Evolutionary conservation across 768 basidiomycete species (phyloP).

Genomic region (Naganishia vaughanmartiniae): DNA sequence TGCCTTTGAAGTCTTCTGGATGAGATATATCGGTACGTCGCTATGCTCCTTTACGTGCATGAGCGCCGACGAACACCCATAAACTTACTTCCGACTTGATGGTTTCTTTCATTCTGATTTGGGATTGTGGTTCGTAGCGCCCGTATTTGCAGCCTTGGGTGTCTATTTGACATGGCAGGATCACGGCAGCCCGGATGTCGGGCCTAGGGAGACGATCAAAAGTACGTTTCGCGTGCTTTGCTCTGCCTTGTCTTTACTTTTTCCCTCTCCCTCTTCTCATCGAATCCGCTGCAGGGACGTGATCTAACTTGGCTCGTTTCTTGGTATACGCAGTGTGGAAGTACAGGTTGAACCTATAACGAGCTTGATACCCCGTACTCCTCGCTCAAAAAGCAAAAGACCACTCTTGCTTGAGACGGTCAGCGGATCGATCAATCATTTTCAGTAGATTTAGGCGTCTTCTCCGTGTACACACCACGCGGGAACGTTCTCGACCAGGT

Average conservation of each 20-base stretch:
- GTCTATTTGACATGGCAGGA: constrained; percentile 17
- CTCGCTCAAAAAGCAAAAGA: too few relatives aligned
- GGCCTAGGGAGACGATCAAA: not conserved
- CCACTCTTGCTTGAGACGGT: too few relatives aligned
- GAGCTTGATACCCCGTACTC: too few relatives aligned
- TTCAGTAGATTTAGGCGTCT: too few relatives aligned
- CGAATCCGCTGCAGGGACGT: too few relatives aligned
- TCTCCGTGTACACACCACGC: too few relatives aligned
- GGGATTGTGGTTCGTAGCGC: not conserved
- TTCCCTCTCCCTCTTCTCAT: too few relatives aligned
- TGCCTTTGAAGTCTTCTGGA: constrained; percentile 2
- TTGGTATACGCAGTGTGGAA: too few relatives aligned
- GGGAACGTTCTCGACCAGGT: too few relatives aligned
- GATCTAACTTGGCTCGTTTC: too few relatives aligned
- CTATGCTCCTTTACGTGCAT: not conserved
- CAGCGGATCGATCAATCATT: too few relatives aligned
- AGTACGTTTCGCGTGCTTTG: constrained; percentile 7
- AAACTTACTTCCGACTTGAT: not conserved
- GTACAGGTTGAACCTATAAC: too few relatives aligned
- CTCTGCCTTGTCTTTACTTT: not conserved
- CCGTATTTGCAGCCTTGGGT: constrained; percentile 7
- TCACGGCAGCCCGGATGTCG: constrained; percentile 8
- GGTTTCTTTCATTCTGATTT: not conserved
- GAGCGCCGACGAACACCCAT: not conserved
- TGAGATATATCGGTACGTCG: constrained; percentile 17